Evolutionary conservation across 2,329 filamentous ascomycete species (phyloP).

Genomic region (Neonectria ditissima): DNA sequence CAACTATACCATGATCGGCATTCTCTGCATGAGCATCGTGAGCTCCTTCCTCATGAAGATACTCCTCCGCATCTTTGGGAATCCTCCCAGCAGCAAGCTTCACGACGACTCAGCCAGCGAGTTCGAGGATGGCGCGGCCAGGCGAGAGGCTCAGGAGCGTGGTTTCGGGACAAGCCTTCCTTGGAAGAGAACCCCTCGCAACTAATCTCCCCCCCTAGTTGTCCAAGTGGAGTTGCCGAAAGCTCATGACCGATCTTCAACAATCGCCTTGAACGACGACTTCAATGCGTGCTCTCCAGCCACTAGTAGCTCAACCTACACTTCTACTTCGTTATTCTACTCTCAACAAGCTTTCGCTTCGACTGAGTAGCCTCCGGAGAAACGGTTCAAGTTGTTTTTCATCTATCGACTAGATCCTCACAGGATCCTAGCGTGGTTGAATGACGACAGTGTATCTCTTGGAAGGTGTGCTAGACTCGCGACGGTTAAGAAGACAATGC

Average conservation of each 20-base stretch:
- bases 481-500: slow-evolving; percentile 61
- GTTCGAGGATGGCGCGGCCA: slow-evolving; percentile 71
- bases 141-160: slow-evolving; percentile 67
- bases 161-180: slow-evolving; percentile 63
- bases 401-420: not conserved
- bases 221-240: slow-evolving; percentile 10
- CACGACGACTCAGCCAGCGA: slow-evolving; percentile 55
- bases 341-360: not conserved
- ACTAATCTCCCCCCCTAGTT: slow-evolving; percentile 27
- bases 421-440: slow-evolving; percentile 40
- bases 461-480: slow-evolving; percentile 19
- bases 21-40: slow-evolving; percentile 80
- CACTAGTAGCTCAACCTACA: slow-evolving; percentile 54
- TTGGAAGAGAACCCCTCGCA: slow-evolving; percentile 49
- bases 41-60: slow-evolving; percentile 77
- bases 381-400: not conserved
- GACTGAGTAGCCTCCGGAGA: not conserved
- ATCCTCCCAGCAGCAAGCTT: slow-evolving; percentile 62
- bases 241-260: slow-evolving; percentile 46
- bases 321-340: slow-evolving; percentile 29
- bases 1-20: slow-evolving; percentile 90
- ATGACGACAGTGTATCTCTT: slow-evolving; percentile 58
- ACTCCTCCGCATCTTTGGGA: slow-evolving; percentile 70
- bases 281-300: slow-evolving; percentile 25
- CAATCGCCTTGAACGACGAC: slow-evolving; percentile 34